phyloP scores from a whole-genome alignment of 495 filamentous ascomycete genomes.

The Podospora comata region DNA sequence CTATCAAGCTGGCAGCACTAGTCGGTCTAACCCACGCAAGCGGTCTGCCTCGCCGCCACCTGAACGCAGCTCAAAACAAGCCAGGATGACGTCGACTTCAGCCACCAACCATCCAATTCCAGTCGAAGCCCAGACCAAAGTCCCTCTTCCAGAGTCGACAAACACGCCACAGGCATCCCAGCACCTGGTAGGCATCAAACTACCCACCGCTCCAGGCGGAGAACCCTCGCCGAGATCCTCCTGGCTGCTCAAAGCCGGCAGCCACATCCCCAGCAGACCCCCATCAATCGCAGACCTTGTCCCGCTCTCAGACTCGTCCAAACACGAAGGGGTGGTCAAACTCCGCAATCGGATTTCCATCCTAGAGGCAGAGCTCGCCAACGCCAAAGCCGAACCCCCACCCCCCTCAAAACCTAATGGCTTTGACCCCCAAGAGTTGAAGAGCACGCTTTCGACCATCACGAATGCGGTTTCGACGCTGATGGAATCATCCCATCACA shows the following conservation, averaged over 20 bases:
- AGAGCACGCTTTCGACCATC: neutral
- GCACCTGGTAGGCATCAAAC: neutral
- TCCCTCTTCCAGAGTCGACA: neutral
- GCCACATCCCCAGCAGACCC: neutral
- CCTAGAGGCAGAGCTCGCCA: slow-evolving; percentile 20
- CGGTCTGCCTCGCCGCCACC: neutral
- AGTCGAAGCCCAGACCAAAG: neutral
- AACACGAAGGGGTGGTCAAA: neutral
- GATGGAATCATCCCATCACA: slow-evolving; percentile 26
- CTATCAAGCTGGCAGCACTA: neutral
- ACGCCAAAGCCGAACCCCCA: slow-evolving; percentile 2
- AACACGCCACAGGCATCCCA: neutral
- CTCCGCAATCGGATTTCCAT: slow-evolving; percentile 7
- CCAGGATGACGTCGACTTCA: neutral
- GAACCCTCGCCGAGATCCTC: neutral
- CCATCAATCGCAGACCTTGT: neutral
- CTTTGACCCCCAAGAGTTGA: neutral
- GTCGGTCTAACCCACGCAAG: neutral
- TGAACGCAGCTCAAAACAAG: neutral
- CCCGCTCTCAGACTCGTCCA: neutral
- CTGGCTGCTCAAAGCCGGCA: neutral
- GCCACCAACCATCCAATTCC: neutral
- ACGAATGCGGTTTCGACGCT: slow-evolving; percentile 16
- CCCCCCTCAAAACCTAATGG: neutral
- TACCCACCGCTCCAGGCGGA: neutral